Conservation (phyloP, 768 basidiomycete species). For the Rhizopogon vesiculosus region DNA sequence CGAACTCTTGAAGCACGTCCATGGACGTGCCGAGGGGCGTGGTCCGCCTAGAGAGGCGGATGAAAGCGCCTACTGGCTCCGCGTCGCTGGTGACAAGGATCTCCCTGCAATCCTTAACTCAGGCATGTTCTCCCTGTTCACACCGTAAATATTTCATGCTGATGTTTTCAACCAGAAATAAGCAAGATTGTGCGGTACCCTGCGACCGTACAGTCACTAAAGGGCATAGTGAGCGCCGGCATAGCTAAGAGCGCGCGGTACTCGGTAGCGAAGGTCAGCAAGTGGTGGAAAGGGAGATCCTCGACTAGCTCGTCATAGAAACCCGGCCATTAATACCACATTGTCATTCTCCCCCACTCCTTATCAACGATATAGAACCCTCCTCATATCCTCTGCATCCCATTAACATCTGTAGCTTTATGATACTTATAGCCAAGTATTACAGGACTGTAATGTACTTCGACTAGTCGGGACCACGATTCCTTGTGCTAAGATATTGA, state of each 20-base stretch:
- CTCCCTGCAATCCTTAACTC: constrained; percentile 48
- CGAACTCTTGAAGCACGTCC: constrained; percentile 54
- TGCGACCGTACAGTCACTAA: constrained; percentile 78
- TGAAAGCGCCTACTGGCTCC: constrained; percentile 72
- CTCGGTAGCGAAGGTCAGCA: constrained; percentile 68
- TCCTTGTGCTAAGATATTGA: not conserved
- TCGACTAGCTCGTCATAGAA: constrained; percentile 6
- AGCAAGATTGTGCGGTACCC: constrained; percentile 74
- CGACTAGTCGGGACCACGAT: not conserved
- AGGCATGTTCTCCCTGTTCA: constrained; percentile 34
- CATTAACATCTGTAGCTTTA: not conserved
- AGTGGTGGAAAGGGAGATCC: constrained; percentile 63
- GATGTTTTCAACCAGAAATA: constrained; percentile 50
- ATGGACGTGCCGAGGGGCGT: constrained; percentile 26
- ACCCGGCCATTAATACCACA: not conserved
- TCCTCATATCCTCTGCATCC: not conserved
- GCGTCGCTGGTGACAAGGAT: constrained; percentile 59
- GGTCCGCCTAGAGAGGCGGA: constrained; percentile 48
- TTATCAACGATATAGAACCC: not conserved
- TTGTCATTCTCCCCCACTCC: not conserved
- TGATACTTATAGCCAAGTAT: not conserved
- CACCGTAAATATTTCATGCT: not conserved
- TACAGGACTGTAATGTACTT: not conserved
- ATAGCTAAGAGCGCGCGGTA: constrained; percentile 76
- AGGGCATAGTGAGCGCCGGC: constrained; percentile 84